These are phyloP conservation scores for Penicilliopsis zonata DNA, from an alignment of 495 filamentous ascomycete genomes.

Conservation along the genomic window DNA sequence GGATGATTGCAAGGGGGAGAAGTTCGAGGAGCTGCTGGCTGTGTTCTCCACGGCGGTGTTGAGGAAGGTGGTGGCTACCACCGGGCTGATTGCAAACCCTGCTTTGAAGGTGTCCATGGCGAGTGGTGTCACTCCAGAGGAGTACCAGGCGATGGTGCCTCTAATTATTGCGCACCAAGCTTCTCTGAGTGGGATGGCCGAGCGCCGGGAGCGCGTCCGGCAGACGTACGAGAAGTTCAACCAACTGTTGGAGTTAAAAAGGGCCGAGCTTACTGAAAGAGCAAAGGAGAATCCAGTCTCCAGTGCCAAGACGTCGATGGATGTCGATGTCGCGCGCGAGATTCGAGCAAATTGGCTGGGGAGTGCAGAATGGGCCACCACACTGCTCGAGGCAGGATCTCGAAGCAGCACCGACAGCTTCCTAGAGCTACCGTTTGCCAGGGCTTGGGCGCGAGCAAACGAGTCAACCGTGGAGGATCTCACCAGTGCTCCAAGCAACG, in stretches of 20 bases:
- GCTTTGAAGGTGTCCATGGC: constrained; percentile 54
- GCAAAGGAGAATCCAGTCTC: constrained; percentile 6
- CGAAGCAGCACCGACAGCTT: constrained; percentile 47
- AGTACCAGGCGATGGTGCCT: constrained; percentile 46
- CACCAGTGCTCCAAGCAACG: constrained; percentile 20
- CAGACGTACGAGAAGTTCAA: constrained; percentile 50
- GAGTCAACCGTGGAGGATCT: constrained; percentile 40
- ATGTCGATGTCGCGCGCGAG: constrained; percentile 30
- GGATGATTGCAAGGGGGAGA: constrained; percentile 80
- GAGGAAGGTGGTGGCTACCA: constrained; percentile 47
- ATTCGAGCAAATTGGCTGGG: constrained; percentile 67
- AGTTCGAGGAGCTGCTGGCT: constrained; percentile 66
- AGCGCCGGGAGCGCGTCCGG: constrained; percentile 19
- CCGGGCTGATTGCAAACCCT: constrained; percentile 19
- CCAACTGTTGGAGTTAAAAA: constrained; percentile 43
- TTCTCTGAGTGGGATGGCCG: constrained; percentile 41
- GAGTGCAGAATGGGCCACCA: constrained; percentile 53
- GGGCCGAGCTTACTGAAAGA: constrained; percentile 27
- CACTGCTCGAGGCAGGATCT: constrained; percentile 52
- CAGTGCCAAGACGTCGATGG: constrained; percentile 21
- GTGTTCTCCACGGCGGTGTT: constrained; percentile 71
- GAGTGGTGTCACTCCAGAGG: constrained; percentile 41
- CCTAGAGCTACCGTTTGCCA: constrained; percentile 49
- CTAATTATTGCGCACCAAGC: constrained; percentile 63
- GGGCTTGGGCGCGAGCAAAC: constrained; percentile 52